Conservation (phyloP, 768 basidiomycete species). For the Mycena venus region DNA sequence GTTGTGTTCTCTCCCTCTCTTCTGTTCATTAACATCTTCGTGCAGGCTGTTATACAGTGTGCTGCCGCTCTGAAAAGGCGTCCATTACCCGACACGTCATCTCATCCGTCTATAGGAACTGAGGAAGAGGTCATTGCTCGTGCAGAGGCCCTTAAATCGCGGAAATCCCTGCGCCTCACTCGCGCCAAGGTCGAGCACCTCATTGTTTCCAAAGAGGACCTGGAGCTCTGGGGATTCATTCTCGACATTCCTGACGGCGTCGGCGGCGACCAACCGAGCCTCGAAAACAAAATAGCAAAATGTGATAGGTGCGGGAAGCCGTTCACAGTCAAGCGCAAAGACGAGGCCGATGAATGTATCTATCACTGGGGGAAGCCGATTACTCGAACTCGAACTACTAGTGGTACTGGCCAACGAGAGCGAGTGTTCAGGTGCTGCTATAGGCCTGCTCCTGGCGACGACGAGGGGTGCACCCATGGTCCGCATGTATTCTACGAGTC, state of each 20-base stretch:
- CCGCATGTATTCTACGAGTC: constrained; percentile 94
- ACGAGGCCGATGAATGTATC: constrained; percentile 73
- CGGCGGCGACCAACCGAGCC: constrained; percentile 75
- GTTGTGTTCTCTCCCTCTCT: constrained; percentile 31
- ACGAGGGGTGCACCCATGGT: constrained; percentile 82
- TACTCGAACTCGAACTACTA: not conserved
- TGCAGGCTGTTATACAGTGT: constrained; percentile 65
- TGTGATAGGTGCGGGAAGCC: constrained; percentile 87
- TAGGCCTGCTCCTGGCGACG: constrained; percentile 55
- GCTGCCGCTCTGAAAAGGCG: constrained; percentile 64
- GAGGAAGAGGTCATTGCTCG: constrained; percentile 73
- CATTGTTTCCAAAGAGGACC: constrained; percentile 67
- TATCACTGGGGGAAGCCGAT: constrained; percentile 78
- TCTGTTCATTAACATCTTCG: constrained; percentile 27
- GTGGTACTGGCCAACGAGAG: constrained; percentile 72
- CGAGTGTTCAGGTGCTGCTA: constrained; percentile 87
- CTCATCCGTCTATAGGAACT: constrained; percentile 85
- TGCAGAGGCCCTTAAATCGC: constrained; percentile 64
- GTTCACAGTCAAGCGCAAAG: constrained; percentile 74
- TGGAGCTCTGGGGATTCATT: constrained; percentile 80
- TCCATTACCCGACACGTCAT: constrained; percentile 64
- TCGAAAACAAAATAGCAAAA: constrained; percentile 69
- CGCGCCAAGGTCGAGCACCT: constrained; percentile 67
- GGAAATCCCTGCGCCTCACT: constrained; percentile 68
- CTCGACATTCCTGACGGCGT: constrained; percentile 73